These are phyloP conservation scores for Cryptococcus sp. DNA, from an alignment of 1,284 basidiomycete genomes.

Conservation along the genomic window DNA sequence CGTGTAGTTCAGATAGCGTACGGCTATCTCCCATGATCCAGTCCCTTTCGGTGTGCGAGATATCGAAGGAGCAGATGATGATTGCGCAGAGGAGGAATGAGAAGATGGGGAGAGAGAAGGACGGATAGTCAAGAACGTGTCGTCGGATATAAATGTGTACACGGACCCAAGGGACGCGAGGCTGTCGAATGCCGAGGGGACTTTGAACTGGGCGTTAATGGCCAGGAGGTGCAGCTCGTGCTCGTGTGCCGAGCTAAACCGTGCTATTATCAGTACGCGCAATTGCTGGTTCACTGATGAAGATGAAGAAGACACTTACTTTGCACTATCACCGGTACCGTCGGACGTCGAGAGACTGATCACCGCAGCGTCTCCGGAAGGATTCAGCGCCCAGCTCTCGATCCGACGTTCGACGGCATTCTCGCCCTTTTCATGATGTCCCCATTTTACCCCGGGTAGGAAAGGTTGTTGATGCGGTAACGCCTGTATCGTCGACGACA, in stretches of 20 bases:
- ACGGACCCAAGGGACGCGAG: slow-evolving; percentile 8
- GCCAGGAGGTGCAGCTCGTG: slow-evolving; percentile 25
- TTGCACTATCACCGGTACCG: too few species aligned
- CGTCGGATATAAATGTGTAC: slow-evolving; percentile 23
- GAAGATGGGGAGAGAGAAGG: slow-evolving; percentile 1
- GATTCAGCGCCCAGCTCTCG: slow-evolving; percentile 29
- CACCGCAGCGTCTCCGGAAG: slow-evolving; percentile 27
- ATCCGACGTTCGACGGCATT: slow-evolving; percentile 7
- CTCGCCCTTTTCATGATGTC: background rate
- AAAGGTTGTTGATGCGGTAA: slow-evolving; percentile 1
- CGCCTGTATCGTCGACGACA: background rate
- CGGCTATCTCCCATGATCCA: slow-evolving; percentile 11
- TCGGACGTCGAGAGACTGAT: slow-evolving; percentile 7
- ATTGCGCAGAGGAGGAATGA: too few species aligned
- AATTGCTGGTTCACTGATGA: too few species aligned
- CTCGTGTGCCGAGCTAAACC: slow-evolving; percentile 10
- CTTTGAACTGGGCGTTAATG: slow-evolving; percentile 27
- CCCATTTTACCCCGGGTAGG: background rate
- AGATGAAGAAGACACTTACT: too few species aligned
- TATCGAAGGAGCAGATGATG: too few species aligned
- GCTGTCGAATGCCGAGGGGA: slow-evolving; percentile 13
- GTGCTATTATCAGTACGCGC: too few species aligned
- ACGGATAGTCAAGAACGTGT: slow-evolving; percentile 14
- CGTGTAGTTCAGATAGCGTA: slow-evolving; percentile 19
- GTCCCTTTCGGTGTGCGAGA: too few species aligned